A percentile compares a stretch with the other conserved stretches of the same genome.
Evolutionary conservation across 2,329 filamentous ascomycete genomes (phyloP).

Genomic region (Ophiostoma triangulosporum): DNA sequence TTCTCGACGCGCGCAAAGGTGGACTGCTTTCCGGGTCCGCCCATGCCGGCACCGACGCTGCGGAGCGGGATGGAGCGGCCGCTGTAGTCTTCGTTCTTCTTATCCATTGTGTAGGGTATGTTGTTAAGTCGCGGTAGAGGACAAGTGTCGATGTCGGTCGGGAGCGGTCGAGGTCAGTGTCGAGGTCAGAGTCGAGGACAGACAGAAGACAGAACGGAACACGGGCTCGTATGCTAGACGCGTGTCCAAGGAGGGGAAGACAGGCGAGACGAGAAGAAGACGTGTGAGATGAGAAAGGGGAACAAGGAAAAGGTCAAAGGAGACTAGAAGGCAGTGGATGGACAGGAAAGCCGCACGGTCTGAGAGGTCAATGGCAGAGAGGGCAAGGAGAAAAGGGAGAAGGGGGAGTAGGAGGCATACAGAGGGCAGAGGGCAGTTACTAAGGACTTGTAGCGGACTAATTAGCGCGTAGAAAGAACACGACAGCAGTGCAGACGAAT

Average conservation of each 20-base stretch:
- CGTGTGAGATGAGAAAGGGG: constrained; percentile 5
- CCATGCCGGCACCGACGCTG: constrained; percentile 4
- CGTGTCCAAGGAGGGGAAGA: not conserved
- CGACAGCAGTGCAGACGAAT: not conserved
- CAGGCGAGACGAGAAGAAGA: not conserved
- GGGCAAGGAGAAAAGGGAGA: too few species aligned
- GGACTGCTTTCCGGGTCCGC: not conserved
- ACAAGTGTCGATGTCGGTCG: not conserved
- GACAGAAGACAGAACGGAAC: not conserved
- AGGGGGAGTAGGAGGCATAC: not conserved
- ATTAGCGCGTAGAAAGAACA: constrained; percentile 1
- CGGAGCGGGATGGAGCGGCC: constrained; percentile 27
- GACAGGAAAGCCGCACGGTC: too few species aligned
- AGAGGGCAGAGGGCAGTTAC: not conserved
- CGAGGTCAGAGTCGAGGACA: not conserved
- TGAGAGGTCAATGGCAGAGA: too few species aligned
- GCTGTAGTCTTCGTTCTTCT: constrained; percentile 68
- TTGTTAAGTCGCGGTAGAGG: not conserved
- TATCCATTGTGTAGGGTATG: constrained; percentile 41
- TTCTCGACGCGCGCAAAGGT: constrained; percentile 46
- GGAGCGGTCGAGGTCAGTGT: not conserved
- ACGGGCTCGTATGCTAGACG: not conserved
- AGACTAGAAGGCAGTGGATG: constrained; percentile 1
- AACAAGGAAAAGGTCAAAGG: not conserved
- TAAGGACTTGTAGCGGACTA: too few species aligned